Conservation (phyloP, 208 protist species). For the Borovskyia barvae region DNA sequence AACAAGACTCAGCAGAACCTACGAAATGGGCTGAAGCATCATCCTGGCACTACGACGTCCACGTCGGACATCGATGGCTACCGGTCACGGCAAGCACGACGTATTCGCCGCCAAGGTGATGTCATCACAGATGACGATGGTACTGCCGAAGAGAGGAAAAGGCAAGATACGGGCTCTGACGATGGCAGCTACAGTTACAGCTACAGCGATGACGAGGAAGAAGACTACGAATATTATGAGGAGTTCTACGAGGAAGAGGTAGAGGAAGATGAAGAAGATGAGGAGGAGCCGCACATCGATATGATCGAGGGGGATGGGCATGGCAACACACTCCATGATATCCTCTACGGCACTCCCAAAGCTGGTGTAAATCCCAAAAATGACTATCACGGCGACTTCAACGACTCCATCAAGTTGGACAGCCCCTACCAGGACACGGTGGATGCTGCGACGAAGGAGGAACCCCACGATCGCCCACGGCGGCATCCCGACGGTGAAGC, state of each 20-base stretch:
- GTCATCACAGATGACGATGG: neutral
- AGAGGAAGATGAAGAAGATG: slow-evolving; percentile 60
- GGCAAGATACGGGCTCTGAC: too few species aligned
- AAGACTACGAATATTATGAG: slow-evolving; percentile 57
- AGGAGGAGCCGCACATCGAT: slow-evolving; percentile 76
- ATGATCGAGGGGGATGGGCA: slow-evolving; percentile 58
- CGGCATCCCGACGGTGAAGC: slow-evolving; percentile 12
- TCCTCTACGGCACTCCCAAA: slow-evolving; percentile 61
- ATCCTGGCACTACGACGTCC: neutral
- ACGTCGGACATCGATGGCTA: neutral
- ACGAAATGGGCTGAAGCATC: slow-evolving; percentile 6
- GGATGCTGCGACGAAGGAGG: slow-evolving; percentile 4
- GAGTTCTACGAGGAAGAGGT: slow-evolving; percentile 67
- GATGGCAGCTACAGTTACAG: slow-evolving; percentile 9
- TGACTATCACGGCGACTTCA: slow-evolving; percentile 27
- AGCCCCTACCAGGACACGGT: slow-evolving; percentile 4
- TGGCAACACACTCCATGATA: slow-evolving; percentile 45
- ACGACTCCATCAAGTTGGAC: slow-evolving; percentile 9
- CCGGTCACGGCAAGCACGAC: slow-evolving; percentile 9
- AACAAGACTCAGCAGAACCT: neutral
- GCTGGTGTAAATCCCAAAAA: slow-evolving; percentile 30
- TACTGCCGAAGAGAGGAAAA: too few species aligned
- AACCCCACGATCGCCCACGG: neutral
- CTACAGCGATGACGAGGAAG: slow-evolving; percentile 22
- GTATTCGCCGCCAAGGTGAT: slow-evolving; percentile 1